Evolutionary conservation across 192 early-diverging fungal genomes (phyloP).

Genomic region (Linnemannia schmuckeri): DNA sequence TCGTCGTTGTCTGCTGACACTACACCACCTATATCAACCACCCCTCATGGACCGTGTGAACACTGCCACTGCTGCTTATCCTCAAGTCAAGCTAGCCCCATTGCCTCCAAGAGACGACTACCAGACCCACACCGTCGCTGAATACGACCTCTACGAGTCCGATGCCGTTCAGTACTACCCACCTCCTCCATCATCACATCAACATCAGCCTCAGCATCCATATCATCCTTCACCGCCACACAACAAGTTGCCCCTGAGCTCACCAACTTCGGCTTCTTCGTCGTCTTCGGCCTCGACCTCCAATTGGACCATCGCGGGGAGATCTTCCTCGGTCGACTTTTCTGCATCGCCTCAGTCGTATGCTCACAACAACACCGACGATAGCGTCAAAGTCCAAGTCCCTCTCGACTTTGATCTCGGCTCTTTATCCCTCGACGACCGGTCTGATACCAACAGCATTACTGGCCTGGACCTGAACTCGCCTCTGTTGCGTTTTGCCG

Average conservation of each 20-base stretch:
- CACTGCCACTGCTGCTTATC: background rate
- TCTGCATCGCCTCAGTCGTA: background rate
- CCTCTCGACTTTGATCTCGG: conserved; percentile 39
- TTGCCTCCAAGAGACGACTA: background rate
- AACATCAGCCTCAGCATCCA: background rate
- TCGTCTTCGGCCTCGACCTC: conserved; percentile 16
- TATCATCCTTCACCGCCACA: conserved; percentile 8
- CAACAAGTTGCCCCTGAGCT: background rate
- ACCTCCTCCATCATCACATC: background rate
- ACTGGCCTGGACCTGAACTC: conserved; percentile 17
- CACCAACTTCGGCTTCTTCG: conserved; percentile 23
- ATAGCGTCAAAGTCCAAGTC: conserved; percentile 14
- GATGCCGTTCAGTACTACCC: background rate
- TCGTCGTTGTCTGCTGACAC: background rate
- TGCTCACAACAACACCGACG: background rate
- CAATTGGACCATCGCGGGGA: conserved; percentile 13
- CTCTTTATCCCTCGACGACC: conserved; percentile 28
- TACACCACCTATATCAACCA: background rate
- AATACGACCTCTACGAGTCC: conserved; percentile 9
- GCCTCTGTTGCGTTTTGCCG: conserved; percentile 28
- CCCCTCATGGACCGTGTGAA: background rate
- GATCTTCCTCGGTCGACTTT: background rate
- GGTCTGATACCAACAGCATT: background rate
- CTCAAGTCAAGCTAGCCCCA: conserved; percentile 3
- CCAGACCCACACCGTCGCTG: background rate